These are phyloP conservation scores for Lantana camara DNA, from an alignment of 257 asterid genomes.

Conservation along the genomic window DNA sequence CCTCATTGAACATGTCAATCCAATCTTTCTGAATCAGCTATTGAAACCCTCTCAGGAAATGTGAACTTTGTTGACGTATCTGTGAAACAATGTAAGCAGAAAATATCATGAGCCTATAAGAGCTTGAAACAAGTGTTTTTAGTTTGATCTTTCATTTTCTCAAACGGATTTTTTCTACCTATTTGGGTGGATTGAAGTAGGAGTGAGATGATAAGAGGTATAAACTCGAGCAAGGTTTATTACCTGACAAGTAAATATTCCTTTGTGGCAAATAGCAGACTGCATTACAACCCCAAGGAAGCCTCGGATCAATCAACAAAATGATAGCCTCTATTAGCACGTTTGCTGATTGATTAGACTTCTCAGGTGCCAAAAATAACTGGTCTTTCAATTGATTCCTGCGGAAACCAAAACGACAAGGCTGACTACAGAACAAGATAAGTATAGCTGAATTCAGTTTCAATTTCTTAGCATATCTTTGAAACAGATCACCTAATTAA, in stretches of 20 bases:
- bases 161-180: background rate
- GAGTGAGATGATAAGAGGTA: no score
- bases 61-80: slow-evolving; percentile 96
- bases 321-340: slow-evolving; percentile 65
- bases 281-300: slow-evolving; percentile 90
- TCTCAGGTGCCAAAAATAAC: slow-evolving; percentile 51
- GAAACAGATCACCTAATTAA: no score
- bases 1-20: slow-evolving; percentile 97
- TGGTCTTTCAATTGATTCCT: slow-evolving; percentile 71
- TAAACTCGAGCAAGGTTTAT: slow-evolving; percentile 1
- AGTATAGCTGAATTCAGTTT: slow-evolving; percentile 3
- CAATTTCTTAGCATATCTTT: no score
- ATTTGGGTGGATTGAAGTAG: slow-evolving; percentile 5
- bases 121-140: slow-evolving; percentile 18
- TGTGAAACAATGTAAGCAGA: slow-evolving; percentile 38
- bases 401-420: slow-evolving; percentile 29
- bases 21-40: slow-evolving; percentile 85
- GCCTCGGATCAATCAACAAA: slow-evolving; percentile 59
- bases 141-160: slow-evolving; percentile 6
- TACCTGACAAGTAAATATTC: slow-evolving; percentile 80
- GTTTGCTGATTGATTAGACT: slow-evolving; percentile 49
- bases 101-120: slow-evolving; percentile 18
- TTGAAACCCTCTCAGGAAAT: slow-evolving; percentile 92
- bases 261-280: slow-evolving; percentile 63
- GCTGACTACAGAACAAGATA: slow-evolving; percentile 21